Conservation (phyloP, 805 yeast species). For the Nakazawaea laoshanensis region DNA sequence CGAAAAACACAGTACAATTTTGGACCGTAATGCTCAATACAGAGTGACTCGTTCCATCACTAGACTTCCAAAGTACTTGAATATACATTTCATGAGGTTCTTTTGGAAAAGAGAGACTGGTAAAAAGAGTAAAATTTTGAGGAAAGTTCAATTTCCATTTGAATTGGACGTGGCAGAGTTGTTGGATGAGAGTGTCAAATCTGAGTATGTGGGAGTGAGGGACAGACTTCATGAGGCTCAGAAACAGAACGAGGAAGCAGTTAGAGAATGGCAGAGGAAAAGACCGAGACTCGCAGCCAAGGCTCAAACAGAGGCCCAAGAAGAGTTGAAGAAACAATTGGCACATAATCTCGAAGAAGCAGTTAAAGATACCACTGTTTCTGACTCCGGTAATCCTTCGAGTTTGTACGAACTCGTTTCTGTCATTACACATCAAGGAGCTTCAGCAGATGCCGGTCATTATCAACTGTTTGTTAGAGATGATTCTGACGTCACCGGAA, state of each 20-base stretch:
- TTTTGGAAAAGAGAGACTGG: slow-evolving; percentile 92
- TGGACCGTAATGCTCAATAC: slow-evolving; percentile 66
- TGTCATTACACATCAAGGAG: slow-evolving; percentile 88
- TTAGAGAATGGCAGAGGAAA: slow-evolving; percentile 59
- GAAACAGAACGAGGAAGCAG: slow-evolving; percentile 63
- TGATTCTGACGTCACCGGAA: slow-evolving; percentile 51
- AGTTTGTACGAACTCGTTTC: slow-evolving; percentile 80
- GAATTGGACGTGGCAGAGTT: slow-evolving; percentile 83
- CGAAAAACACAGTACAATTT: slow-evolving; percentile 66
- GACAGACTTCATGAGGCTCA: slow-evolving; percentile 73
- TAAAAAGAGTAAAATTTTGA: slow-evolving; percentile 85
- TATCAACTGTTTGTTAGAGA: slow-evolving; percentile 86
- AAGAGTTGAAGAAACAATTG: slow-evolving; percentile 44
- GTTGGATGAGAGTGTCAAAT: slow-evolving; percentile 69
- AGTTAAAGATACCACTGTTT: slow-evolving; percentile 39
- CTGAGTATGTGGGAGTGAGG: slow-evolving; percentile 59
- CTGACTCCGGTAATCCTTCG: slow-evolving; percentile 66
- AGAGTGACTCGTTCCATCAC: slow-evolving; percentile 54
- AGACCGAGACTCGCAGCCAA: slow-evolving; percentile 15
- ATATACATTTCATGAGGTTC: slow-evolving; percentile 89
- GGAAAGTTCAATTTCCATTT: slow-evolving; percentile 93
- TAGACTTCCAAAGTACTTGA: slow-evolving; percentile 77
- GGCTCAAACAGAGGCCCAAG: slow-evolving; percentile 46
- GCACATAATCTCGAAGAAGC: slow-evolving; percentile 31
- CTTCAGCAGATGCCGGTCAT: slow-evolving; percentile 96